Conservation (phyloP, 495 filamentous ascomycete genomes). For the Parathielavia appendiculata region DNA sequence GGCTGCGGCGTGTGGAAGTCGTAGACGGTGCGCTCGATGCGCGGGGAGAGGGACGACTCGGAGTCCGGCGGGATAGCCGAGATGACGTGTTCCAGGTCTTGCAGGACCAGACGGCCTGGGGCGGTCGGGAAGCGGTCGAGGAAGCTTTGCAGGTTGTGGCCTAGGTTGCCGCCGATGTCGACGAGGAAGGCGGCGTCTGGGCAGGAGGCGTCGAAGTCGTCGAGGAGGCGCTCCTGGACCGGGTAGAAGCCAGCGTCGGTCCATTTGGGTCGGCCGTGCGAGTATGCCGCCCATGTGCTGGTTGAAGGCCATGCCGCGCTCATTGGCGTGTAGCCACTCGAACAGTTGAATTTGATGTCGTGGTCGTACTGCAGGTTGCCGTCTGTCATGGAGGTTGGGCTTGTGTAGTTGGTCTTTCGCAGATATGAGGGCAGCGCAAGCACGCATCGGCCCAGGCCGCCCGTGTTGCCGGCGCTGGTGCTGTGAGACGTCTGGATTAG, state of each 20-base stretch:
- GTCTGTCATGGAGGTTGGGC: constrained; percentile 26
- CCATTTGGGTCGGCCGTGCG: constrained; percentile 47
- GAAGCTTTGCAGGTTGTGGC: constrained; percentile 50
- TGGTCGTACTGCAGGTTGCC: constrained; percentile 31
- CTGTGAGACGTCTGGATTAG: not conserved
- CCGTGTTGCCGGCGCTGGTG: no score
- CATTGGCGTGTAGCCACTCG: constrained; percentile 23
- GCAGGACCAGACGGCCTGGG: constrained; percentile 44
- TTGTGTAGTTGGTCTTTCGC: constrained; percentile 23
- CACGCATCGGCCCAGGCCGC: no score
- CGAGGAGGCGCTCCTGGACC: constrained; percentile 37
- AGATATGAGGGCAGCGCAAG: no score
- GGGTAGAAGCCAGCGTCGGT: constrained; percentile 49
- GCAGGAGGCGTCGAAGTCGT: constrained; percentile 22
- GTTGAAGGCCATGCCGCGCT: constrained; percentile 39
- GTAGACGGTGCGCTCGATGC: constrained; percentile 33
- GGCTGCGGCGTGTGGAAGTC: constrained; percentile 40
- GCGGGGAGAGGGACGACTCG: constrained; percentile 19
- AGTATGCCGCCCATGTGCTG: constrained; percentile 49
- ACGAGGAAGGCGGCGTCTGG: constrained; percentile 38
- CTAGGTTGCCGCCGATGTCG: constrained; percentile 50
- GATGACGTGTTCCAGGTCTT: constrained; percentile 44
- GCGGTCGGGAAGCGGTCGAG: constrained; percentile 33
- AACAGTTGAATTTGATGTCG: constrained; percentile 30
- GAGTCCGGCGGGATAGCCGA: not conserved